Percentiles rank a stretch among this genome's conserved stretches.
Conservation (phyloP, 2,329 filamentous ascomycete species). For the Penicillium brevicompactum region DNA sequence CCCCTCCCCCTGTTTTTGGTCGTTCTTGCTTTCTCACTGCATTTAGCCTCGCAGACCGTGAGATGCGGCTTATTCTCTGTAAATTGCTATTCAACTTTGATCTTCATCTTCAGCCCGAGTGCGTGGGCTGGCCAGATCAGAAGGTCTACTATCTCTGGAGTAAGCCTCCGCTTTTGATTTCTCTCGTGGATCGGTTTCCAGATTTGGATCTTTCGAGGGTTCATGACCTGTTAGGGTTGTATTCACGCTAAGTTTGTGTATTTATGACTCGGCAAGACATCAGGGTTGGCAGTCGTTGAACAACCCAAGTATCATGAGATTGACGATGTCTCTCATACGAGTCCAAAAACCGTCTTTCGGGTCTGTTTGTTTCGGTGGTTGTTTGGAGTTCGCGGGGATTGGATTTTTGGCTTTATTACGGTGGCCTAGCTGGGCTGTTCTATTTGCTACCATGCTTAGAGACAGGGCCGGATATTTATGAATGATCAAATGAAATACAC, state of each 20-base stretch:
- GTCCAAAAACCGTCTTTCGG: too few relatives aligned
- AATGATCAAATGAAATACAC: neutral
- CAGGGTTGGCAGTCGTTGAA: neutral
- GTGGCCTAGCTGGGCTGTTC: too few relatives aligned
- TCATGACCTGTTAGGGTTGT: neutral
- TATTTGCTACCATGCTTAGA: neutral
- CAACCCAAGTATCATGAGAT: too few relatives aligned
- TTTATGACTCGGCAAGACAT: neutral
- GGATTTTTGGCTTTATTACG: too few relatives aligned
- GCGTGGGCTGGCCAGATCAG: slow-evolving; percentile 24
- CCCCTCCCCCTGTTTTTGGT: too few relatives aligned
- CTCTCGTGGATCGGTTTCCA: slow-evolving; percentile 11
- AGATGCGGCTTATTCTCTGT: slow-evolving; percentile 29
- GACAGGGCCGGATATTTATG: neutral
- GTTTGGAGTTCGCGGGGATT: too few relatives aligned
- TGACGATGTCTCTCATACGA: too few relatives aligned
- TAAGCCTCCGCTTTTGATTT: slow-evolving; percentile 26
- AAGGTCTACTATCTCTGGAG: slow-evolving; percentile 29
- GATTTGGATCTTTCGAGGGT: neutral
- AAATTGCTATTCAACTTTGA: slow-evolving; percentile 32
- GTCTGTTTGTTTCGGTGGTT: too few relatives aligned
- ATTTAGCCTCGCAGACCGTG: slow-evolving; percentile 26
- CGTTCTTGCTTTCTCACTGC: neutral
- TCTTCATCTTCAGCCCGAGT: slow-evolving; percentile 14
- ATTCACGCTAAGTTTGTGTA: neutral